Percentiles rank a stretch among this genome's conserved stretches.
Conservation (phyloP, 176 grass and related monocot genomes). For the Hordeum marinum region DNA sequence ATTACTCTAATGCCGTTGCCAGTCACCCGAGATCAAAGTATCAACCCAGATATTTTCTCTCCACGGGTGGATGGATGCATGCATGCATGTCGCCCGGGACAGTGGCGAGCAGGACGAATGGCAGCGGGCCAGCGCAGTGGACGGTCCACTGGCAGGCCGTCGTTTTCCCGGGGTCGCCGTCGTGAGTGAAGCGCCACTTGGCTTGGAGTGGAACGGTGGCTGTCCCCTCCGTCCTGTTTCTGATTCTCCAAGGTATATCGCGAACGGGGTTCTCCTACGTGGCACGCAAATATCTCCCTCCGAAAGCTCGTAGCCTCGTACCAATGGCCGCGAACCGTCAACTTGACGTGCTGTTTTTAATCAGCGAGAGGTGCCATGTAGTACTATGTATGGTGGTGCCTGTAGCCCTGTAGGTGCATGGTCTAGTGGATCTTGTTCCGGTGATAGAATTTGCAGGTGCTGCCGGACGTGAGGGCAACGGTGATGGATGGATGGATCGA, state of each 20-base stretch:
- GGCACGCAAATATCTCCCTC: not conserved
- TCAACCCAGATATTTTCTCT: not conserved
- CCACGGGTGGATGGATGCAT: not conserved
- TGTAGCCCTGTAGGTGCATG: not conserved
- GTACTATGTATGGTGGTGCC: no score
- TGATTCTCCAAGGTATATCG: not conserved
- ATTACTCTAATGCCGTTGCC: not conserved
- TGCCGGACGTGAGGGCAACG: not conserved
- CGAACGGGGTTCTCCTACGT: not conserved
- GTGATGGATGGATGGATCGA: no score
- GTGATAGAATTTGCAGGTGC: not conserved
- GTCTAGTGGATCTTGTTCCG: not conserved
- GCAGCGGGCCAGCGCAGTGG: not conserved
- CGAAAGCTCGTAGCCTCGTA: not conserved
- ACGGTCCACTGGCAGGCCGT: not conserved
- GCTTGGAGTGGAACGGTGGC: not conserved
- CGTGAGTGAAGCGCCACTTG: not conserved
- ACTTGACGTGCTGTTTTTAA: not conserved
- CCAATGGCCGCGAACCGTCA: not conserved
- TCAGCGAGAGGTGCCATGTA: not conserved
- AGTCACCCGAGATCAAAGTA: not conserved
- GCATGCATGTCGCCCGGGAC: not conserved
- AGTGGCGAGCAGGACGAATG: not conserved
- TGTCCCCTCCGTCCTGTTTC: not conserved
- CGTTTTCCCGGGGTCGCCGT: not conserved